Evolutionary conservation across 2,329 filamentous ascomycete species (phyloP), one percentile per base, ranked within the genome.

Genomic region (Aureobasidium zeae): DNA sequence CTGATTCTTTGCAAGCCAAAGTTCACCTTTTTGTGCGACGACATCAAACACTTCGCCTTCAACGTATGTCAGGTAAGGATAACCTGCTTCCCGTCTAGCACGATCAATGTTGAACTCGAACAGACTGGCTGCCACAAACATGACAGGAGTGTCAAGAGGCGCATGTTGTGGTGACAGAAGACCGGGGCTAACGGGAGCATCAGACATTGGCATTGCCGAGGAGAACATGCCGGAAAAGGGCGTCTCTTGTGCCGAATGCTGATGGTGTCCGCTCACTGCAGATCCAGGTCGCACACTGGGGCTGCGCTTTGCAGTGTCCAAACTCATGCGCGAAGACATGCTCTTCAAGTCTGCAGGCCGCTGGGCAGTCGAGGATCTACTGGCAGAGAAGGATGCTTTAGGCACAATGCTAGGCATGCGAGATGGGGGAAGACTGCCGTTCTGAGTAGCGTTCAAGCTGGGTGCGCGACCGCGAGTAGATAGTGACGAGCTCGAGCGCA

Each of bases 31-130:
- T 63, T 95, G 88, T 21, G 83, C 91, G 58, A 98, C 86, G 42
- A 98, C 70, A 55, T 72, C 67, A 54, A 71, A 70, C 36, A 71
- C 67, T 70, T 98, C 91, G 52, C 91, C 91, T 42, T 88, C 85
- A 53, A 89, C 85, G 64, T 98, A 98, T 32, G 87, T 91, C 49
- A 98, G 70, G 61, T 98, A 98, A 15, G 89, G 88, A 63, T 94
- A 96, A 17, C 91, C 91, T 48, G 84, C 89, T 65, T 96, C 91
- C 46, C 85, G 80, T 54, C 94, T 86, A 19, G 87, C 84, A 17
- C 84, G 86, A 57, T 89, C 85, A 57, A 96, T 96, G 57, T 94
- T 93, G 67, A 96, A 98, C 62, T 96, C 88, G 59, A 94, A 96
- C 22, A 96, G 74, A 54, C 86, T 94, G 15, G 89, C 91, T 11